Percentiles rank a stretch among this genome's conserved stretches.
Conservation (phyloP, 2,329 filamentous ascomycete genomes). For the Trichoderma lentiforme region DNA sequence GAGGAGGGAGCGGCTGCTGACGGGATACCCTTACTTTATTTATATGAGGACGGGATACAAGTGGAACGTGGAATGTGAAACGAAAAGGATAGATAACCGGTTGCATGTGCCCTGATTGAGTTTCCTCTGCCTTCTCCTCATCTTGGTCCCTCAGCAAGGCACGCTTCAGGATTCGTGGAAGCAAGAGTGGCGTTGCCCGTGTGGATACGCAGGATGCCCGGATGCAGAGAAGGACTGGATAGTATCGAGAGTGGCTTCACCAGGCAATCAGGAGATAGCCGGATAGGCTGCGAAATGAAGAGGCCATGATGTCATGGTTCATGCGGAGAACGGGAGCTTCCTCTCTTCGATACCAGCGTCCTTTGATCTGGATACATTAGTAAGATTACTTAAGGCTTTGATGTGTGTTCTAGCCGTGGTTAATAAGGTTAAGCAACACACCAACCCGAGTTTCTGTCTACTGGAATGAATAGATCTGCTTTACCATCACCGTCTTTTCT, state of each 20-base stretch:
- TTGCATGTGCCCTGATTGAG: background rate
- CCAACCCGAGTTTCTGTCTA: background rate
- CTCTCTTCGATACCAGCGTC: background rate
- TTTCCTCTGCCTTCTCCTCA: background rate
- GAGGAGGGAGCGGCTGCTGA: background rate
- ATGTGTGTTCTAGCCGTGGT: background rate
- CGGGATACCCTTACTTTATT: background rate
- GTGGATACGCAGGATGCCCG: constrained; percentile 6
- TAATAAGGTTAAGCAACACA: background rate
- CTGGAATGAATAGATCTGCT: background rate
- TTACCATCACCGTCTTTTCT: background rate
- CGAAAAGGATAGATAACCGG: background rate
- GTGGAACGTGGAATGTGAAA: background rate
- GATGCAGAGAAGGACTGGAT: constrained; percentile 1
- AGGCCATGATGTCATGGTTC: constrained; percentile 10
- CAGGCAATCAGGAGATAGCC: background rate
- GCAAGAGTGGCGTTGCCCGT: background rate
- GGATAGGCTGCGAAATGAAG: background rate
- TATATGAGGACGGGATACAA: background rate
- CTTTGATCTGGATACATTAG: background rate
- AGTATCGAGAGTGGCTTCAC: background rate
- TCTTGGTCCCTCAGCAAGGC: background rate
- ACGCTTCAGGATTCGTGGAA: background rate
- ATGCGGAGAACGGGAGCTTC: background rate
- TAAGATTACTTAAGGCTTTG: background rate